These are phyloP conservation scores for Mycena olivaceomarginata DNA, from an alignment of 768 basidiomycete species.

Conservation along the genomic window DNA sequence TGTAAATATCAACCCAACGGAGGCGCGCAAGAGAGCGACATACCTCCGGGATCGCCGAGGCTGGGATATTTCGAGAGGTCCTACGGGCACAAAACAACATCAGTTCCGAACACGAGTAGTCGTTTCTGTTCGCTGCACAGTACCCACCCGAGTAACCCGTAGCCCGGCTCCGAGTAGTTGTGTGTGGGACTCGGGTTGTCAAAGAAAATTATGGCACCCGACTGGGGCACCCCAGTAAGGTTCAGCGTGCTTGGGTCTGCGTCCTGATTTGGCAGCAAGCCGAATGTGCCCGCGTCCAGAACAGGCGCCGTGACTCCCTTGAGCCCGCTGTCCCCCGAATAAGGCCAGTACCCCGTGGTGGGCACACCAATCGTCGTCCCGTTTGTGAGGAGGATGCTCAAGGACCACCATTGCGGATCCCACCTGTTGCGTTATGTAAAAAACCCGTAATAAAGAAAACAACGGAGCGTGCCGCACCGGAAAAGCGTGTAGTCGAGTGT, in stretches of 20 bases:
- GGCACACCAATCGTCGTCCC: constrained; percentile 53
- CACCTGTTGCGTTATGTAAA: constrained; percentile 44
- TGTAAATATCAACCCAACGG: background rate
- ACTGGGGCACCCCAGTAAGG: constrained; percentile 44
- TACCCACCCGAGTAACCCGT: constrained; percentile 51
- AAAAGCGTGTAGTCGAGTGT: constrained; percentile 51
- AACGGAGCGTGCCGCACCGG: constrained; percentile 38
- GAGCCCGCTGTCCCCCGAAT: constrained; percentile 51
- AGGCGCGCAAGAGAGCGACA: background rate
- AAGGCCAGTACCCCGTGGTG: constrained; percentile 57
- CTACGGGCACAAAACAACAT: constrained; percentile 29
- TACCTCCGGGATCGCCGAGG: constrained; percentile 53
- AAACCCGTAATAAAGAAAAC: background rate
- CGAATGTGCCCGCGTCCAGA: constrained; percentile 51
- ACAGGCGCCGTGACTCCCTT: constrained; percentile 52
- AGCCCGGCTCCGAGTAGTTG: constrained; percentile 54
- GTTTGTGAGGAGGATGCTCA: constrained; percentile 52
- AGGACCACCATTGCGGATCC: constrained; percentile 59
- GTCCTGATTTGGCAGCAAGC: constrained; percentile 44
- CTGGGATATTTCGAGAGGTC: constrained; percentile 48
- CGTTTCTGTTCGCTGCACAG: no score
- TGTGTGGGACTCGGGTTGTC: constrained; percentile 56
- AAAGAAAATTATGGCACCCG: constrained; percentile 51
- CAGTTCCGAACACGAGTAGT: background rate
- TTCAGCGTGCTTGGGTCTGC: constrained; percentile 47